Base-by-base conservation (phyloP, 768 basidiomycete species). In the Pleurotus eryngii region DNA sequence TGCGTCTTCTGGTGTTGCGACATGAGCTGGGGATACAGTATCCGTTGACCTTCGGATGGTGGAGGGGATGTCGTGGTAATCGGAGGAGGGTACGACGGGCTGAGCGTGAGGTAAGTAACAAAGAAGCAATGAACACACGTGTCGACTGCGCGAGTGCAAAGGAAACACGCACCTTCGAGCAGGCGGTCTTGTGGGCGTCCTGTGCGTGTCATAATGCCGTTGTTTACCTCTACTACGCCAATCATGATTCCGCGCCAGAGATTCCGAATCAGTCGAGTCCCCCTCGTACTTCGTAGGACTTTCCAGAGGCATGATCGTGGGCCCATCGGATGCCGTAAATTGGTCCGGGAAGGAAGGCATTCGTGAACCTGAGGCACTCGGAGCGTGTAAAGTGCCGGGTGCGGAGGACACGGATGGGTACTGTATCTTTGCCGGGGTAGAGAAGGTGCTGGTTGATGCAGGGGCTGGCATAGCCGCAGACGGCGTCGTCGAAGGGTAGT, bases 1-100 rank as follows among this genome's bases (percentile, higher is more conserved):
- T 92, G 90, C 50, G 72, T 78, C 56, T 83, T 79, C 68, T 92
- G 90, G 58, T 92, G 91, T 56, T 81, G 81, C 1, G 86, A 84
- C 90, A 92, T 92, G 35, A 92, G 80, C 14, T 81, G 75, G 1
- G 89, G 89, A 63, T 89, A 89, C 35, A 77, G 77, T 55, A 86
- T 71, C 17, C 73, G 65, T 14, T 74, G 71, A 15, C 76, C 71
- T 37, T 78, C 75, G 4, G 77, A 75, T 14, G 85, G 81, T n/a
- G 83, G 76, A 3, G 86, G 83, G 27, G 89, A 86, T 8, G 89
- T 90, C 0, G 86, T 88, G 1, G 88, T 90, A 47, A 87, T 74
- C 37, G 87, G 86, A 26, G 80, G 72, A 15, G 81, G 81, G 63
- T 82, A 81, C 3, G 68, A 57, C 35, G 67, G 63, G 55, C 70